Base-by-base conservation (phyloP, 192 early-diverging fungal species). In the Anaeromyces robustus region DNA sequence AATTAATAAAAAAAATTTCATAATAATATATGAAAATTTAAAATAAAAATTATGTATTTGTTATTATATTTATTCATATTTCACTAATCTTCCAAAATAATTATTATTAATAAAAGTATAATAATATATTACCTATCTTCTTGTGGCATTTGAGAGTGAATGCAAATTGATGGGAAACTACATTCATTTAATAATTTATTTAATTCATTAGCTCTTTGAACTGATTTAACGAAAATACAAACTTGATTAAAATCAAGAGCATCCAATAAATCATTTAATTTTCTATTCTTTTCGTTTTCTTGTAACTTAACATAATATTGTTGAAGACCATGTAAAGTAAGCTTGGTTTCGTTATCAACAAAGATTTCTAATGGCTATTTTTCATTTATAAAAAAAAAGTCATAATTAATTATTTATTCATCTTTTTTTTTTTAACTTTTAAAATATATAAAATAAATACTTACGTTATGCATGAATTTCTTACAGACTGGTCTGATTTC, bases 181-280 rank as follows among this genome's bases (percentile, higher is more conserved):
- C 94, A 94, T 82, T 93, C 93, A 77, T 89, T 88, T 41, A 98
- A 86, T 17, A 98, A 87, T 86, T 94, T 91, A 89, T 95, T 94
- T 30, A 98, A 88, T 79, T 92, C 90, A 79, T 92, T 94, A 30
- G 97, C 97, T 78, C 97, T 92, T 77, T 86, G 85, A 26, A 96
- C 94, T 5, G 94, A 94, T 87, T 93, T 95, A 43, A 98, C 97
- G 87, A 98, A 98, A 78, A 98, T 96, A 81, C 93, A 94, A 68
- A 96, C 96, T 88, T 98, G 97, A 89, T 98, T 98, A 89, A 98
- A 98, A 86, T 98, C 96, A 80, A 98, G 90, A 29, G 90, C 89
- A 83, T 98, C 97, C 43, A 98, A 88, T 4, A 98, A 87, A 80
- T 97, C 93, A 85, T 92, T 95, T 26, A 98, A 87, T 87, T 96